Evolutionary conservation across 2,329 filamentous ascomycete species (phyloP).

Genomic region (Colletotrichum tofieldiae): DNA sequence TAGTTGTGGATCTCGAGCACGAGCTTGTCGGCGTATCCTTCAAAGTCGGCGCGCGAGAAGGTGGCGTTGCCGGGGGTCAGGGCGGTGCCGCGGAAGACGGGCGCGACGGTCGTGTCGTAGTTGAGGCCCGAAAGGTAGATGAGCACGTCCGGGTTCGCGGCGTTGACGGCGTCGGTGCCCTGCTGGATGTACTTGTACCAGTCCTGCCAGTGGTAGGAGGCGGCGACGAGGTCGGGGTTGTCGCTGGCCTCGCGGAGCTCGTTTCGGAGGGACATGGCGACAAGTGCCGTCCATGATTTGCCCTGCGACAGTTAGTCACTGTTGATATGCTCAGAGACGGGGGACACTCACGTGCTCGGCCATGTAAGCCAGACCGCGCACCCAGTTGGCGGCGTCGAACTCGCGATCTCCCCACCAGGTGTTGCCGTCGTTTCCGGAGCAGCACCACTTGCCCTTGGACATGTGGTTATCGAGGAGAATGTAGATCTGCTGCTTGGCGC

Average conservation of each 20-base stretch:
- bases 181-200: slow-evolving; percentile 68
- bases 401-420: slow-evolving; percentile 74
- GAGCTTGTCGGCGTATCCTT: slow-evolving; percentile 67
- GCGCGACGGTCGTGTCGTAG: slow-evolving; percentile 69
- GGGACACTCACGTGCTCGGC: slow-evolving; percentile 64
- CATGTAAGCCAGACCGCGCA: slow-evolving; percentile 73
- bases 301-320: slow-evolving; percentile 50
- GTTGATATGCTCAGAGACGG: neutral
- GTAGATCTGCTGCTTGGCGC: slow-evolving; percentile 68
- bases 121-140: slow-evolving; percentile 73
- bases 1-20: slow-evolving; percentile 76
- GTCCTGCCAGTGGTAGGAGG: slow-evolving; percentile 69
- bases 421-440: slow-evolving; percentile 68
- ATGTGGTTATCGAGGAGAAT: slow-evolving; percentile 76
- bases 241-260: slow-evolving; percentile 64
- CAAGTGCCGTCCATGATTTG: slow-evolving; percentile 63
- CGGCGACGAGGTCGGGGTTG: slow-evolving; percentile 50
- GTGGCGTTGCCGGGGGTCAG: slow-evolving; percentile 62
- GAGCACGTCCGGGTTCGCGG: slow-evolving; percentile 65
- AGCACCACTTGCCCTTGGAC: slow-evolving; percentile 73
- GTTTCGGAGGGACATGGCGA: slow-evolving; percentile 69
- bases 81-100: slow-evolving; percentile 64
- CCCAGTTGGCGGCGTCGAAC: slow-evolving; percentile 73
- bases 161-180: slow-evolving; percentile 66
- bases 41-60: slow-evolving; percentile 64